Conservation (phyloP, 768 basidiomycete species). For the Macrolepiota fuliginosa region DNA sequence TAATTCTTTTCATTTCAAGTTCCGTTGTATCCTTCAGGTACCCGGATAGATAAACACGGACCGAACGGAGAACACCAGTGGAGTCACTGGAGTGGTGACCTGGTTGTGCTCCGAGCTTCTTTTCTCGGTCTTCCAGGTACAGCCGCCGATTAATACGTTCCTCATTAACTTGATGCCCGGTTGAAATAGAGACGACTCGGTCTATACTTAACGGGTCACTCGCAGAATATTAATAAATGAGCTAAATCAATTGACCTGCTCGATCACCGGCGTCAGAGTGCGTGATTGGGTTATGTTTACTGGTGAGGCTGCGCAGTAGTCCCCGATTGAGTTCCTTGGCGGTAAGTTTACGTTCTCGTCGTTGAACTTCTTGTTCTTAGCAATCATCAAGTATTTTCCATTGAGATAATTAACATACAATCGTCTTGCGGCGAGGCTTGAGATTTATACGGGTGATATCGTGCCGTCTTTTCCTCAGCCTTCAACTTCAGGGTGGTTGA, state of each 20-base stretch:
- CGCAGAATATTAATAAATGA: neutral
- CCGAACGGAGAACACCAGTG: constrained; percentile 33
- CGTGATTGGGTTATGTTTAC: constrained; percentile 76
- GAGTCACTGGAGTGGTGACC: constrained; percentile 13
- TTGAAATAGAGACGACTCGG: constrained; percentile 57
- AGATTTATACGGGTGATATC: constrained; percentile 11
- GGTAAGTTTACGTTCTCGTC: neutral
- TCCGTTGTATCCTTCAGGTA: constrained; percentile 72
- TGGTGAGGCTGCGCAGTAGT: constrained; percentile 57
- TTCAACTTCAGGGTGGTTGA: constrained; percentile 12
- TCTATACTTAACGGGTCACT: constrained; percentile 33
- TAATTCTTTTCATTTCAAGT: constrained; percentile 71
- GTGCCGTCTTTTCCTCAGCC: constrained; percentile 12
- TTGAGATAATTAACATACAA: constrained; percentile 4
- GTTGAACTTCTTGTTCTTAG: constrained; percentile 1
- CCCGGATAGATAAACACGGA: constrained; percentile 68
- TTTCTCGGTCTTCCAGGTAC: constrained; percentile 41
- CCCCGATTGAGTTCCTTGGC: constrained; percentile 50
- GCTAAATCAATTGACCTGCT: constrained; percentile 42
- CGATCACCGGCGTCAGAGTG: constrained; percentile 63
- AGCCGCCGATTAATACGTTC: constrained; percentile 31
- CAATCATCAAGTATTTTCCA: constrained; percentile 13
- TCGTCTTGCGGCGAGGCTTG: neutral
- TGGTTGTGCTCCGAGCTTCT: constrained; percentile 38
- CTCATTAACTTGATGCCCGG: constrained; percentile 68